phyloP scores from a whole-genome alignment of 768 basidiomycete genomes.

The Calocybe gangraenosa region DNA sequence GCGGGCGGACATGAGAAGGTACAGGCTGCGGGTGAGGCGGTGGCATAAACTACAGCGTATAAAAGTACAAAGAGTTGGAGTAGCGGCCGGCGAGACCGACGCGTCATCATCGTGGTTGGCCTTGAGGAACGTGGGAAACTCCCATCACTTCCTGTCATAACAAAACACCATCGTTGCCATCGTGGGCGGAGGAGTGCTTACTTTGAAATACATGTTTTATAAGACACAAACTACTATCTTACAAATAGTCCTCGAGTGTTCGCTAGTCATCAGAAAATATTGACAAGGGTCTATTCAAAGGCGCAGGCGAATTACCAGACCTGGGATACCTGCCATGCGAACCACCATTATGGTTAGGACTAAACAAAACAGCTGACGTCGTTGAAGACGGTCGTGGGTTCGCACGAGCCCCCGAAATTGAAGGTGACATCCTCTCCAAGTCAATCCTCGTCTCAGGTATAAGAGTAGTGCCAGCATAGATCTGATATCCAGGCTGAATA shows the following conservation, averaged over 20 bases:
- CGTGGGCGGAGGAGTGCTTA: too few relatives aligned
- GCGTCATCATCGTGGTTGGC: constrained; percentile 3
- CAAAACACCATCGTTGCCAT: too few relatives aligned
- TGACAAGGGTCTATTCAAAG: constrained; percentile 8
- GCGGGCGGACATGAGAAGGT: constrained; percentile 14
- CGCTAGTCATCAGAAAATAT: constrained; percentile 10
- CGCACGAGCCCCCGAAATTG: background rate
- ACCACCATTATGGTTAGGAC: background rate
- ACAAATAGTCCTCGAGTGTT: too few relatives aligned
- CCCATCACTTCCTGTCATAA: too few relatives aligned
- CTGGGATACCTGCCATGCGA: background rate
- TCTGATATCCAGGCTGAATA: constrained; percentile 1
- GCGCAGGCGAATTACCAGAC: constrained; percentile 9
- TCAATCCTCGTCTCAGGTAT: constrained; percentile 4
- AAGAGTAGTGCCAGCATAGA: constrained; percentile 5
- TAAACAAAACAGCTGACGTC: background rate
- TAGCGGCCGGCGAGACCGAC: background rate
- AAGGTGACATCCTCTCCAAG: background rate
- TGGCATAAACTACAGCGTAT: background rate
- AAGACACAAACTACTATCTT: too few relatives aligned
- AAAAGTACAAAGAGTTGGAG: background rate
- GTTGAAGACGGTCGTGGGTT: constrained; percentile 1
- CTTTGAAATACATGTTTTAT: too few relatives aligned
- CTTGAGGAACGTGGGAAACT: too few relatives aligned
- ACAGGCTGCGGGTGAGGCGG: constrained; percentile 12